Evolutionary conservation across 1,284 basidiomycete genomes (phyloP).

Genomic region (Cerioporus squamosus): DNA sequence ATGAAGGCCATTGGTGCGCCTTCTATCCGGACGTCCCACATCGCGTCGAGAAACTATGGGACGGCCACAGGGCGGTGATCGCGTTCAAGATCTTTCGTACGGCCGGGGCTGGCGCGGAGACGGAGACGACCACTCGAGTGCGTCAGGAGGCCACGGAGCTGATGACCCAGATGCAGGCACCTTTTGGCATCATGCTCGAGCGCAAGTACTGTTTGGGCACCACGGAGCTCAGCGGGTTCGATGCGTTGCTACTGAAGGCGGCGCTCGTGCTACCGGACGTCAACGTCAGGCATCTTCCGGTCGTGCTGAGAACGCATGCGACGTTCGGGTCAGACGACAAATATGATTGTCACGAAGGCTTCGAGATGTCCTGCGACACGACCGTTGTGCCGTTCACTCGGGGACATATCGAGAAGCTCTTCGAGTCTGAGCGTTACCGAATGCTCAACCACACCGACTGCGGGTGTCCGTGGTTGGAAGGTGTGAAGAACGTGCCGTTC

Average conservation of each 20-base stretch:
- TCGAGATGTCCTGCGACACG: conserved; percentile 5
- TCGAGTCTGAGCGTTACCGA: neutral
- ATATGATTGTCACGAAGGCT: neutral
- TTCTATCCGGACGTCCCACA: conserved; percentile 46
- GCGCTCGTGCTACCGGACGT: conserved; percentile 10
- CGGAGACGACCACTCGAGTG: neutral
- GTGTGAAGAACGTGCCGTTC: conserved; percentile 28
- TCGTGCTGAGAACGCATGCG: conserved; percentile 17
- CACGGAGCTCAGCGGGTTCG: conserved; percentile 28
- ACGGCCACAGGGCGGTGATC: conserved; percentile 34
- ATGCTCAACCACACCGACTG: neutral
- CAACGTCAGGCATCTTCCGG: conserved; percentile 32
- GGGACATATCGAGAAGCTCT: conserved; percentile 28
- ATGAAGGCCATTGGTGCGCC: conserved; percentile 33
- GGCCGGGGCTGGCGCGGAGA: neutral
- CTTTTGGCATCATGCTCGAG: conserved; percentile 34
- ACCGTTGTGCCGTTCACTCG: conserved; percentile 32
- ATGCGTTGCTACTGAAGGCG: conserved; percentile 28
- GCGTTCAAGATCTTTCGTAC: conserved; percentile 37
- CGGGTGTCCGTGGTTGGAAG: conserved; percentile 14
- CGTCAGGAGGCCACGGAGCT: conserved; percentile 1
- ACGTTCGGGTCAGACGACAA: conserved; percentile 2
- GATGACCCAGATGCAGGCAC: conserved; percentile 21
- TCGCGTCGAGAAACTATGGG: conserved; percentile 20
- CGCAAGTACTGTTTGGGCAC: conserved; percentile 33